These are phyloP conservation scores for Myxozyma udenii DNA, from an alignment of 805 yeast genomes.

Conservation along the genomic window DNA sequence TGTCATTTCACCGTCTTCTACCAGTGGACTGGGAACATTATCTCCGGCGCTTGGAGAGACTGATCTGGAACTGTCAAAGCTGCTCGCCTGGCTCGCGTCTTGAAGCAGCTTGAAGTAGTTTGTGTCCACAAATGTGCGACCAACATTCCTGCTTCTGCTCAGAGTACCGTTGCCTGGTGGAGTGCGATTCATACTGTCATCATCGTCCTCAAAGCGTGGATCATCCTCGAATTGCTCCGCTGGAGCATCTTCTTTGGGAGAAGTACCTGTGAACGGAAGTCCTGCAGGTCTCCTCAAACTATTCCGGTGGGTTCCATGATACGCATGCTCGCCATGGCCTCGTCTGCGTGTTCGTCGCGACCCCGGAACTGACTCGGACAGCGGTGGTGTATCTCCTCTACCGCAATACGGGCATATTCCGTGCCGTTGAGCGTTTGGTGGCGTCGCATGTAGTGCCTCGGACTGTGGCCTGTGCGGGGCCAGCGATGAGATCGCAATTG, in stretches of 20 bases:
- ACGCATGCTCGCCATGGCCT: too few species aligned
- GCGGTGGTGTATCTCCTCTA: conserved; percentile 8
- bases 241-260: too few species aligned
- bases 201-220: neutral
- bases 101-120: conserved; percentile 23
- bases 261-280: too few species aligned
- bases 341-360: too few species aligned
- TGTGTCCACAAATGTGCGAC: conserved; percentile 20
- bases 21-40: too few species aligned
- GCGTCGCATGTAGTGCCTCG: too few species aligned
- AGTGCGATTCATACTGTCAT: neutral
- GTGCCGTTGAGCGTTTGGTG: neutral
- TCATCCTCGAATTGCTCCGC: neutral
- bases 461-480: too few species aligned
- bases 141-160: neutral
- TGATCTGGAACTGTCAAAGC: neutral
- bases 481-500: conserved; percentile 1
- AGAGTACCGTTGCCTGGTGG: neutral
- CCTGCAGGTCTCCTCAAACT: too few species aligned
- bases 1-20: too few species aligned
- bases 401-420: conserved; percentile 12
- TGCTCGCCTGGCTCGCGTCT: conserved; percentile 1
- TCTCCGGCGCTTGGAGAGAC: conserved; percentile 4
- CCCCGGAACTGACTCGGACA: too few species aligned
- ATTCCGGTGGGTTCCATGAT: neutral